Percentiles rank a stretch among this genome's conserved stretches.
Conservation (phyloP, 257 asterid species). For the Scutellaria baicalensis region DNA sequence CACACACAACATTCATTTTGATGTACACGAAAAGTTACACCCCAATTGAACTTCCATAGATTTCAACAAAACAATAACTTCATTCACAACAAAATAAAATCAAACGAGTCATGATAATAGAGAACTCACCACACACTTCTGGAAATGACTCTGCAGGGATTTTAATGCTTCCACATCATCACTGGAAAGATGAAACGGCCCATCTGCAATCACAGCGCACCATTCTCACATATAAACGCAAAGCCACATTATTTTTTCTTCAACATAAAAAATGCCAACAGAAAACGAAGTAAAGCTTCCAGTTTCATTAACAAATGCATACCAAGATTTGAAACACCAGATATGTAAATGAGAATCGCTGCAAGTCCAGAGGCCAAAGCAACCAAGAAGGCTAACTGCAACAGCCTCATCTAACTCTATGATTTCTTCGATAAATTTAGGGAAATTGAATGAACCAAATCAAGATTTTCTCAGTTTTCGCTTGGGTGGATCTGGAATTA, state of each 20-base stretch:
- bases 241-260: background rate
- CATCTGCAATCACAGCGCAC: constrained; percentile 33
- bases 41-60: background rate
- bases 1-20: background rate
- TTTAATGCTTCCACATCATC: constrained; percentile 67
- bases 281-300: background rate
- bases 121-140: constrained; percentile 78
- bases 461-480: background rate
- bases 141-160: constrained; percentile 52
- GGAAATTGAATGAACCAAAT: background rate
- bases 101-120: background rate
- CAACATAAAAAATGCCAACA: background rate
- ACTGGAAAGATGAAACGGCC: constrained; percentile 29
- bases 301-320: background rate
- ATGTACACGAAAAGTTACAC: background rate
- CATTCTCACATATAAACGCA: background rate
- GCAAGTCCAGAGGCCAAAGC: constrained; percentile 71
- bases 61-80: background rate
- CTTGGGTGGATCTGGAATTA: constrained; percentile 6
- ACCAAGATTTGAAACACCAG: constrained; percentile 54
- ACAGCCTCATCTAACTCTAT: constrained; percentile 51
- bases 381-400: constrained; percentile 46
- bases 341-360: constrained; percentile 59
- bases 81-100: background rate
- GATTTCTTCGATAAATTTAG: background rate